Percentiles rank a stretch among this genome's conserved stretches.
phyloP scores from a whole-genome alignment of 2,329 filamentous ascomycete genomes.

The Diplodia seriata region DNA sequence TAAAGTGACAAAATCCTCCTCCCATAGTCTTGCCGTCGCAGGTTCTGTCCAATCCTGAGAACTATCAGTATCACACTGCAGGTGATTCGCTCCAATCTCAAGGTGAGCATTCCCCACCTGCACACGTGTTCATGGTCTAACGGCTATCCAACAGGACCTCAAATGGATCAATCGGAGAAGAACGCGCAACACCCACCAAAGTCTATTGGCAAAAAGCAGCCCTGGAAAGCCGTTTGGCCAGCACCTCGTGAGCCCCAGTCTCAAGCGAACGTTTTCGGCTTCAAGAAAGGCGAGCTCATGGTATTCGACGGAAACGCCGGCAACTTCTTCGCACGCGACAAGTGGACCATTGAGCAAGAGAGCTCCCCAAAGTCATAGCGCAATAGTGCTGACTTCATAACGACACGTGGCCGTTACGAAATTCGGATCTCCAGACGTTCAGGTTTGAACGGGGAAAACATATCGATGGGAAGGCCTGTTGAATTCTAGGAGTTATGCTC shows the following conservation, averaged over 20 bases:
- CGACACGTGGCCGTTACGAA: too few relatives aligned
- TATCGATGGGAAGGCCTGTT: too few relatives aligned
- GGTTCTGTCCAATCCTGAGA: not conserved
- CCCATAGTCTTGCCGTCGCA: not conserved
- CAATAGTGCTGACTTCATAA: too few relatives aligned
- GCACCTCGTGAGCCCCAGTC: not conserved
- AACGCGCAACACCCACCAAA: not conserved
- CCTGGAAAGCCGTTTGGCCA: not conserved
- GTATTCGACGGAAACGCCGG: not conserved
- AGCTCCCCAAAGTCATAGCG: not conserved
- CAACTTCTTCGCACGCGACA: not conserved
- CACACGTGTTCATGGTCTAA: not conserved
- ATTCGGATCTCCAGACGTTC: too few relatives aligned
- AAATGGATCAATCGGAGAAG: not conserved
- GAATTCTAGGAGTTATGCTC: too few relatives aligned
- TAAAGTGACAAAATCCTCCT: not conserved
- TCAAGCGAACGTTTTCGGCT: not conserved
- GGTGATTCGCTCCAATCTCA: not conserved
- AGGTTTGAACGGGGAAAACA: too few relatives aligned
- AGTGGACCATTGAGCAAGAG: conserved; percentile 2
- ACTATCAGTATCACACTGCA: not conserved
- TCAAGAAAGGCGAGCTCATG: not conserved
- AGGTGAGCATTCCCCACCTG: not conserved
- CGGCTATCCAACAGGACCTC: not conserved
- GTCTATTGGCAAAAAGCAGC: not conserved